phyloP scores from a whole-genome alignment of 2,329 filamentous ascomycete genomes.

The Fusarium phyllophilum region DNA sequence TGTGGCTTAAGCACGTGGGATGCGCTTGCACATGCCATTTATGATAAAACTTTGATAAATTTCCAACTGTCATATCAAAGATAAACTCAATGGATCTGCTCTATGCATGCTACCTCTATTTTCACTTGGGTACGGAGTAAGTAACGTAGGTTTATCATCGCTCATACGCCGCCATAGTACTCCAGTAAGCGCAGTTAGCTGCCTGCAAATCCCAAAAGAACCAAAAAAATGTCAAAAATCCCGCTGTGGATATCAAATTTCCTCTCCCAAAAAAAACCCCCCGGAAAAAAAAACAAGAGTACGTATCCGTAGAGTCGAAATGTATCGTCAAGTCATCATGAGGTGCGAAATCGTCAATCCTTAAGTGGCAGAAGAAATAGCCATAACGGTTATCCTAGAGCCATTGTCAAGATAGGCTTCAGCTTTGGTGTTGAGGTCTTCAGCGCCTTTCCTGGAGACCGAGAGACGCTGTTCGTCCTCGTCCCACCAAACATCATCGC shows the following conservation, averaged over 20 bases:
- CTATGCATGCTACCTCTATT: constrained; percentile 21
- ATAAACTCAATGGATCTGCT: constrained; percentile 21
- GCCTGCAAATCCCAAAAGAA: constrained; percentile 10
- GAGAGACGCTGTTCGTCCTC: constrained; percentile 33
- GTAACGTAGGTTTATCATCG: constrained; percentile 8
- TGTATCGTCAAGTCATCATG: constrained; percentile 22
- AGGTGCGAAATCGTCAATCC: background rate
- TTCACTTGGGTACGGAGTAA: background rate
- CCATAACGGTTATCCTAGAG: constrained; percentile 36
- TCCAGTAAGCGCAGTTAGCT: constrained; percentile 24
- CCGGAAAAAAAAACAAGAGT: constrained; percentile 1
- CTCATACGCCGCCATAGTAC: constrained; percentile 27
- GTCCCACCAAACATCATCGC: constrained; percentile 43
- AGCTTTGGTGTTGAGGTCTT: constrained; percentile 21
- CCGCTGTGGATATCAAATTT: constrained; percentile 29
- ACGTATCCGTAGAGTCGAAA: constrained; percentile 3
- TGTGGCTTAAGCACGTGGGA: constrained; percentile 21
- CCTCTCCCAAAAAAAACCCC: background rate
- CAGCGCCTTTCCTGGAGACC: constrained; percentile 34
- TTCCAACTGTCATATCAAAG: constrained; percentile 28
- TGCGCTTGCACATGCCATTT: constrained; percentile 24
- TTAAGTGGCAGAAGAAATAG: constrained; percentile 40
- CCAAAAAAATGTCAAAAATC: constrained; percentile 21
- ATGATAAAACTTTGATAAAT: constrained; percentile 26
- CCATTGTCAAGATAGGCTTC: constrained; percentile 39